These are phyloP conservation scores for Linum usitatissimum DNA, from an alignment of 345 rosid species.

Conservation along the genomic window DNA sequence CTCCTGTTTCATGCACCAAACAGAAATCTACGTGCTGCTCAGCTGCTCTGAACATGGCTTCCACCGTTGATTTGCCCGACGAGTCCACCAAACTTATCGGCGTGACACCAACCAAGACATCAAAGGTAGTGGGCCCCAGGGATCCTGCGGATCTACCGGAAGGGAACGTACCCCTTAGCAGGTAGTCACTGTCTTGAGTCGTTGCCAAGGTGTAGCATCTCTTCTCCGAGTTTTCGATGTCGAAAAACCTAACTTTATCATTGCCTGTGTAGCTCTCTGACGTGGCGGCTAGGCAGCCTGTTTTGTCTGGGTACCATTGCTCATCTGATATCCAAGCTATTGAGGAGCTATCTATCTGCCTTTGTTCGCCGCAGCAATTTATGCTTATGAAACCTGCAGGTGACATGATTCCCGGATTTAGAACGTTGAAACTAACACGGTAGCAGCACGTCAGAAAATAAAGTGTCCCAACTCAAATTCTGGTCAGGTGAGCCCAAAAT, in stretches of 20 bases:
- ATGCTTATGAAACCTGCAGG: slow-evolving; percentile 46
- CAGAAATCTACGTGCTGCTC: slow-evolving; percentile 32
- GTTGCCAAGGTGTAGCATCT: slow-evolving; percentile 41
- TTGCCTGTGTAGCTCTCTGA: slow-evolving; percentile 11
- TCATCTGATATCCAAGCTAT: slow-evolving; percentile 35
- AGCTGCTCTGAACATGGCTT: slow-evolving; percentile 37
- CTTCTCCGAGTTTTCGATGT: slow-evolving; percentile 26
- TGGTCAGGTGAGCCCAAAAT: not conserved
- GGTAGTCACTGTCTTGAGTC: slow-evolving; percentile 25
- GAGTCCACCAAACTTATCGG: slow-evolving; percentile 25
- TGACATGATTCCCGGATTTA: not conserved
- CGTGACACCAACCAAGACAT: slow-evolving; percentile 34
- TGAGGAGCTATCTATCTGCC: slow-evolving; percentile 12
- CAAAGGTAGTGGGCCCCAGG: slow-evolving; percentile 12
- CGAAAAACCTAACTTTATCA: slow-evolving; percentile 28
- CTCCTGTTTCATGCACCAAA: slow-evolving; percentile 26
- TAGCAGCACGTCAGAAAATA: not conserved
- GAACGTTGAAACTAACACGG: not conserved
- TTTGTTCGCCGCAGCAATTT: slow-evolving; percentile 38
- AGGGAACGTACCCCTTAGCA: slow-evolving; percentile 36
- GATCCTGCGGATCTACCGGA: slow-evolving; percentile 10
- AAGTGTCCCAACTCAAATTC: not conserved
- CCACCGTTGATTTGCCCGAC: slow-evolving; percentile 20
- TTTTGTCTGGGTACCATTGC: slow-evolving; percentile 24
- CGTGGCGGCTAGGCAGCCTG: slow-evolving; percentile 21